Evolutionary conservation across 495 filamentous ascomycete species (phyloP).

Genomic region (Pseudoneurospora amorphoporcata): DNA sequence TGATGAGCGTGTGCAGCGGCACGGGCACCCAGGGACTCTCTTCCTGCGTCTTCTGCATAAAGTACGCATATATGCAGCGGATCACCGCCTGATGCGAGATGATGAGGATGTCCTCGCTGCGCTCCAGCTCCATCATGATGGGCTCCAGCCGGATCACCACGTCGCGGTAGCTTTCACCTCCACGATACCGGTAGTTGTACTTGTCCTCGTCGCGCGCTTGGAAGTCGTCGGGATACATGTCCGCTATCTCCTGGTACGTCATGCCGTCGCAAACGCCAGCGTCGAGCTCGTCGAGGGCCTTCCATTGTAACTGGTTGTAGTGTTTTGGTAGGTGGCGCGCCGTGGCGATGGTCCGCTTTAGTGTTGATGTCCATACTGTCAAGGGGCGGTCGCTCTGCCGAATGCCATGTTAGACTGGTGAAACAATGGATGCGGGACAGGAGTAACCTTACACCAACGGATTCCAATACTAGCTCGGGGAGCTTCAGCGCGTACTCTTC

Average conservation of each 20-base stretch:
- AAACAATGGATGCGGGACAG: background rate
- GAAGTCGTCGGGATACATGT: constrained; percentile 89
- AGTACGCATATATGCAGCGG: constrained; percentile 95
- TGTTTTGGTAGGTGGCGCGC: constrained; percentile 65
- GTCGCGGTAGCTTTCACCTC: constrained; percentile 93
- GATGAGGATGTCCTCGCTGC: constrained; percentile 92
- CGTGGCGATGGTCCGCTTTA: constrained; percentile 85
- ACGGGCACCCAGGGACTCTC: constrained; percentile 89
- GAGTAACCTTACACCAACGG: constrained; percentile 51
- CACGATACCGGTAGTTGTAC: constrained; percentile 96
- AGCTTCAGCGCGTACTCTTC: constrained; percentile 75
- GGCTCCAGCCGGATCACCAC: constrained; percentile 96
- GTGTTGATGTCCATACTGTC: constrained; percentile 94
- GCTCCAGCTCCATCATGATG: constrained; percentile 98
- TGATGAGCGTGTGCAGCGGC: constrained; percentile 90
- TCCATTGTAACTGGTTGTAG: constrained; percentile 94
- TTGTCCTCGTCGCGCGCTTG: constrained; percentile 91
- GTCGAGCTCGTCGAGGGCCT: constrained; percentile 94
- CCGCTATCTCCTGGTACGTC: constrained; percentile 85
- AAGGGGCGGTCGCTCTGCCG: constrained; percentile 53
- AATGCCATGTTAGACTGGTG: constrained; percentile 19
- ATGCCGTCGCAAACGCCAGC: constrained; percentile 93
- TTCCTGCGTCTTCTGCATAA: constrained; percentile 92
- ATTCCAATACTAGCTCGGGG: constrained; percentile 69
- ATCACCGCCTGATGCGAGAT: constrained; percentile 96